These are phyloP conservation scores for Candida maltosa DNA, from an alignment of 805 yeast species.

Conservation along the genomic window DNA sequence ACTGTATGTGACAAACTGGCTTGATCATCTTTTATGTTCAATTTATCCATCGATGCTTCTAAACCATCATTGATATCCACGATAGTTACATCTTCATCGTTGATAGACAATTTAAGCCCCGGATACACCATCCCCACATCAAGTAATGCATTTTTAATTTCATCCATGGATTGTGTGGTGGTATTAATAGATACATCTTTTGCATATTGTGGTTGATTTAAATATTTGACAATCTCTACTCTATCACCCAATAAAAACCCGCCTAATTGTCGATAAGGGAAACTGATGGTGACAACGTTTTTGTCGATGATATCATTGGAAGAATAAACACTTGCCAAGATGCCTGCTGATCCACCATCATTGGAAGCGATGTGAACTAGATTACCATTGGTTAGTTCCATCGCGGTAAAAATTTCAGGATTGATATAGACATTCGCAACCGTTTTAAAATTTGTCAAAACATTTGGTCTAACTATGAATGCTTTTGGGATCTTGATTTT, in stretches of 20 bases:
- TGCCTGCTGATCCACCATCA: conserved; percentile 44
- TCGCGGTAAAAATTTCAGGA: conserved; percentile 42
- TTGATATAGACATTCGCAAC: conserved; percentile 38
- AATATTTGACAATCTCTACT: conserved; percentile 41
- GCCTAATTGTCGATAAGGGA: conserved; percentile 25
- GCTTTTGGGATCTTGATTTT: conserved; percentile 38
- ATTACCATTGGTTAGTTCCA: conserved; percentile 45
- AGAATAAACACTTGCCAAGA: conserved; percentile 39
- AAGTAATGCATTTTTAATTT: conserved; percentile 37
- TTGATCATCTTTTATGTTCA: conserved; percentile 24
- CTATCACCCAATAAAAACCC: conserved; percentile 49
- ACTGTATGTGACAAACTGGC: conserved; percentile 13
- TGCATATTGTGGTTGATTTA: conserved; percentile 46
- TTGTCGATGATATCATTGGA: conserved; percentile 27
- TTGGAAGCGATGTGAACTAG: conserved; percentile 41
- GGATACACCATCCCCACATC: conserved; percentile 64
- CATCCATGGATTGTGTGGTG: conserved; percentile 12
- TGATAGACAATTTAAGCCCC: conserved; percentile 34
- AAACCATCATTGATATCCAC: conserved; percentile 30
- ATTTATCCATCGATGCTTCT: conserved; percentile 29
- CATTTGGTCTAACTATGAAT: conserved; percentile 36
- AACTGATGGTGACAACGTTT: conserved; percentile 26
- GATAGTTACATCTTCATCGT: conserved; percentile 18
- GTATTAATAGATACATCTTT: conserved; percentile 5
- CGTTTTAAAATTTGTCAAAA: conserved; percentile 7